Conservation (phyloP, 2,329 filamentous ascomycete genomes). For the Sphaerulina vaccinii region DNA sequence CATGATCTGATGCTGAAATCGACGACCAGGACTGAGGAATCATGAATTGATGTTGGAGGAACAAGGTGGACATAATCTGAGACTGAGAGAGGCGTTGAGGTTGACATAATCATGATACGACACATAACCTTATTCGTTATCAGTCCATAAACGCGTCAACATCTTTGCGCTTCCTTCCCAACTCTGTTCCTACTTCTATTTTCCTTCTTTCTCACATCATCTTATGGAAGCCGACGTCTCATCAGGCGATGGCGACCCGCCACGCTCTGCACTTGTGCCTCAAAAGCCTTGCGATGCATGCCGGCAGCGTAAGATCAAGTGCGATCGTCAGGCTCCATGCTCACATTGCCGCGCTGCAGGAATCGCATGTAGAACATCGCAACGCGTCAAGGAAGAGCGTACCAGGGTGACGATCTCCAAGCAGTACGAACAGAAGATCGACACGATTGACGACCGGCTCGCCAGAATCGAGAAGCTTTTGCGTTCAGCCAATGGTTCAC, state of each 20-base stretch:
- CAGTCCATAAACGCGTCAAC: too few species aligned
- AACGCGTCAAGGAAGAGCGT: constrained; percentile 5
- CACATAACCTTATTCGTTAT: too few species aligned
- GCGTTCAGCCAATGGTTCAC: constrained; percentile 1
- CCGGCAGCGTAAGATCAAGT: constrained; percentile 1
- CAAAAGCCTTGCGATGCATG: constrained; percentile 1
- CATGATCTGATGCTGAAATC: too few species aligned
- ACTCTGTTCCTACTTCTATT: background rate
- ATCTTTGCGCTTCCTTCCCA: background rate
- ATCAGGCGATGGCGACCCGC: background rate
- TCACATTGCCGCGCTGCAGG: constrained; percentile 6
- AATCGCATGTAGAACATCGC: constrained; percentile 3
- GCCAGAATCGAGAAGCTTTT: constrained; percentile 5
- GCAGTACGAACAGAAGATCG: constrained; percentile 10
- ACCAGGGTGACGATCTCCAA: constrained; percentile 7
- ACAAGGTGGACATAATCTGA: too few species aligned
- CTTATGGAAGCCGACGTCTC: background rate
- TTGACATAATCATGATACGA: too few species aligned
- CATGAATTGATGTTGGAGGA: too few species aligned
- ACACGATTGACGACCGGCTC: constrained; percentile 2
- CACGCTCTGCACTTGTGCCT: background rate
- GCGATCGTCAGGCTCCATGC: constrained; percentile 6
- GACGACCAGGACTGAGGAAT: too few species aligned
- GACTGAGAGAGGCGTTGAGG: too few species aligned
- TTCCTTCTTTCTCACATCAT: background rate